These are phyloP conservation scores for Myochromella boudieri DNA, from an alignment of 768 basidiomycete genomes.

Conservation along the genomic window DNA sequence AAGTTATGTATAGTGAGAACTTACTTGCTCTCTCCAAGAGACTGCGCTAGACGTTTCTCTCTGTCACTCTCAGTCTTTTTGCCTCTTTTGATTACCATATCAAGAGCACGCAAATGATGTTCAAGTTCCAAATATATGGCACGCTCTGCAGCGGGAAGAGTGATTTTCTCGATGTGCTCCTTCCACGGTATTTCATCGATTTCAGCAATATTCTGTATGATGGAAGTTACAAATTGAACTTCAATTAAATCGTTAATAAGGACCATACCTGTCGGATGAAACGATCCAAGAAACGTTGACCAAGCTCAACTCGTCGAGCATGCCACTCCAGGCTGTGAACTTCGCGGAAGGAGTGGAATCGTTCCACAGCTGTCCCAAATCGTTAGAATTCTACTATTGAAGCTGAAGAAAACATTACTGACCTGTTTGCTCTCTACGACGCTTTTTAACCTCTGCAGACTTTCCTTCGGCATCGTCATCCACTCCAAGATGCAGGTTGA, in stretches of 20 bases:
- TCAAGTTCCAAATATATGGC: conserved; percentile 95
- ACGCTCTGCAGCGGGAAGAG: conserved; percentile 88
- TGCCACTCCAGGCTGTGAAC: conserved; percentile 93
- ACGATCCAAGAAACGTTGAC: conserved; percentile 77
- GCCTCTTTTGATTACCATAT: conserved; percentile 74
- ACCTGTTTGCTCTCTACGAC: conserved; percentile 85
- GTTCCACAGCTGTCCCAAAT: conserved; percentile 68
- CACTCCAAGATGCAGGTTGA: conserved; percentile 88
- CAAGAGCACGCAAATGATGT: conserved; percentile 86
- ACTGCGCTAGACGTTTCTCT: conserved; percentile 82
- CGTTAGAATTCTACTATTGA: conserved; percentile 7
- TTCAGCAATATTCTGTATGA: conserved; percentile 83
- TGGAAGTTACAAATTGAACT: background rate
- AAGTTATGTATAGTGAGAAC: conserved; percentile 25
- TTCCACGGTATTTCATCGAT: conserved; percentile 92
- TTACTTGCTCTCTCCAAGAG: conserved; percentile 87
- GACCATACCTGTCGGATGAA: conserved; percentile 77
- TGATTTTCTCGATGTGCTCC: conserved; percentile 58
- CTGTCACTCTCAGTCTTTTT: conserved; percentile 79
- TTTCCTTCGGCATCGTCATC: conserved; percentile 85
- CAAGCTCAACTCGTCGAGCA: conserved; percentile 77
- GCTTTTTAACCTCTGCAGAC: conserved; percentile 74
- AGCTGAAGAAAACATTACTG: conserved; percentile 14
- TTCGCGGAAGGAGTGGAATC: conserved; percentile 96
- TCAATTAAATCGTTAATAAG: conserved; percentile 4